These are phyloP conservation scores for Narthecium ossifragum DNA, from an alignment of 106 monocot species.

Conservation along the genomic window DNA sequence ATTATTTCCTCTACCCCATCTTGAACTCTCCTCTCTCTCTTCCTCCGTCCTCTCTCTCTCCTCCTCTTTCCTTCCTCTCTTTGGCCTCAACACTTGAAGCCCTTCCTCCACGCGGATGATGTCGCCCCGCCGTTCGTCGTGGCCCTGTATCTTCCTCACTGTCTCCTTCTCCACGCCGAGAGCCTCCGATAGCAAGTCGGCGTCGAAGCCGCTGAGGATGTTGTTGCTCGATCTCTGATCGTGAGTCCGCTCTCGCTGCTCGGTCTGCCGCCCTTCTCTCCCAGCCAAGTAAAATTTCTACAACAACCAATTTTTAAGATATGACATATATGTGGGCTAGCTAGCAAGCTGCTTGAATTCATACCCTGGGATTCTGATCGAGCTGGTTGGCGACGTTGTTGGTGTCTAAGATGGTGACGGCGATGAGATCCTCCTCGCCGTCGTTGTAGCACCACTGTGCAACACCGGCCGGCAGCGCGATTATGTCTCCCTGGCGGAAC, in stretches of 20 bases:
- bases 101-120: background rate
- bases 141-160: background rate
- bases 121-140: background rate
- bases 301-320: background rate
- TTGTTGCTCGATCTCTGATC: background rate
- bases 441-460: constrained; percentile 28
- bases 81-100: background rate
- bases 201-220: background rate
- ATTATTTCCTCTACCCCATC: background rate
- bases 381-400: constrained; percentile 27
- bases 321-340: background rate
- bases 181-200: background rate
- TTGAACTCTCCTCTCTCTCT: too few relatives aligned
- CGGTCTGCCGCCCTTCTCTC: background rate
- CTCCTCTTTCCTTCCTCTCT: background rate
- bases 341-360: background rate
- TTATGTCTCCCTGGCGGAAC: constrained; percentile 18
- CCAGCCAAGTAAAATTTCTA: background rate
- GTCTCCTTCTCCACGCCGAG: background rate
- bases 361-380: constrained; percentile 9
- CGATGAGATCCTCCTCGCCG: constrained; percentile 9
- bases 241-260: background rate
- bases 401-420: constrained; percentile 16
- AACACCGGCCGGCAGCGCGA: constrained; percentile 17
- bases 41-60: background rate